Percentiles rank a stretch among this genome's conserved stretches.
These are phyloP conservation scores for Crassisporium funariophilum DNA, from an alignment of 768 basidiomycete species.

Conservation along the genomic window DNA sequence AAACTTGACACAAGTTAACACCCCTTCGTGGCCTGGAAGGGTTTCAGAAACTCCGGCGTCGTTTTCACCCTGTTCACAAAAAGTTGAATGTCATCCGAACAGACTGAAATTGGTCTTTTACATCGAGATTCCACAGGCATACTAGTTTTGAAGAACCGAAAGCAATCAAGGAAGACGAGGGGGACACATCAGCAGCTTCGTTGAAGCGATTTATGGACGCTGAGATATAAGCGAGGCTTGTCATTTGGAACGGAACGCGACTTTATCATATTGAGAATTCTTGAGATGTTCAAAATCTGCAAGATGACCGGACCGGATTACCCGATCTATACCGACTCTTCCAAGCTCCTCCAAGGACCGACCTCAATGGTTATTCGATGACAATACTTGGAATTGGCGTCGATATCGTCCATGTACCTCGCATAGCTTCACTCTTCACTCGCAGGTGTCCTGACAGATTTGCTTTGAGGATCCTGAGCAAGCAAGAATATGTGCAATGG, in stretches of 20 bases:
- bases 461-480: constrained; percentile 65
- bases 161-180: constrained; percentile 40
- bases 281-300: too few species aligned
- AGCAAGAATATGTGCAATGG: constrained; percentile 45
- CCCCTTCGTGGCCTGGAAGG: constrained; percentile 71
- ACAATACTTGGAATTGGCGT: constrained; percentile 74
- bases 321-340: constrained; percentile 14
- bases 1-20: constrained; percentile 80
- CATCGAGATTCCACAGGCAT: constrained; percentile 46
- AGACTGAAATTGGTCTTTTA: constrained; percentile 22
- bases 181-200: constrained; percentile 50
- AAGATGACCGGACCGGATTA: constrained; percentile 13
- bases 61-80: constrained; percentile 40
- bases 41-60: constrained; percentile 66
- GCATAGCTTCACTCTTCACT: constrained; percentile 55
- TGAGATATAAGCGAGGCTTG: constrained; percentile 42
- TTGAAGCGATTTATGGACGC: constrained; percentile 51
- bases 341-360: constrained; percentile 14
- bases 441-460: constrained; percentile 50
- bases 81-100: constrained; percentile 3
- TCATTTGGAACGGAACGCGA: background rate
- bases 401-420: constrained; percentile 71
- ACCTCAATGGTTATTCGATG: constrained; percentile 37
- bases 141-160: constrained; percentile 51
- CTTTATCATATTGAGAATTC: too few species aligned